phyloP scores from a whole-genome alignment of 495 filamentous ascomycete genomes.

The Mycothermus thermophilus region DNA sequence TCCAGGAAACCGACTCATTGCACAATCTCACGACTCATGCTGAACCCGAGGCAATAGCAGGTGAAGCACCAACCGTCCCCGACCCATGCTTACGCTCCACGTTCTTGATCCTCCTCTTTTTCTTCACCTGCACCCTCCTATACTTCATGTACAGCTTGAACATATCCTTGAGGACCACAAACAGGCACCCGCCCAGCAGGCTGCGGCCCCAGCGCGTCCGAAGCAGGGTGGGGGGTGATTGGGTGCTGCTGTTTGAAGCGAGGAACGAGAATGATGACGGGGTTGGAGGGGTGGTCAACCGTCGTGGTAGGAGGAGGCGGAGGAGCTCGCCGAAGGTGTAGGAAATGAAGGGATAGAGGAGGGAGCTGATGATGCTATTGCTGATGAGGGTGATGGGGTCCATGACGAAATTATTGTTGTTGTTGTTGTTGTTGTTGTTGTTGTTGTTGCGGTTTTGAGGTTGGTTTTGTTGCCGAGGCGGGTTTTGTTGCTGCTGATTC shows the following conservation, averaged over 20 bases:
- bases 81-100: constrained; percentile 17
- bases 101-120: constrained; percentile 52
- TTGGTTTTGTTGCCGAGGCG: not conserved
- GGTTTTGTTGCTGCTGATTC: not conserved
- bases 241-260: too few species aligned
- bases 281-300: too few species aligned
- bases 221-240: too few species aligned
- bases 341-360: constrained; percentile 29
- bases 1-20: too few species aligned
- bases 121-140: constrained; percentile 53
- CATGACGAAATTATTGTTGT: not conserved
- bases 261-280: too few species aligned
- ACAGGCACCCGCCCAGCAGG: constrained; percentile 65
- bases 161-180: constrained; percentile 64
- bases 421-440: not conserved
- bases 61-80: too few species aligned
- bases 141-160: constrained; percentile 63
- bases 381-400: constrained; percentile 8
- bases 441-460: not conserved
- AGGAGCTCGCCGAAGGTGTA: constrained; percentile 53
- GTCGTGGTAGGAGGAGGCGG: too few species aligned
- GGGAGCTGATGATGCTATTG: constrained; percentile 26
- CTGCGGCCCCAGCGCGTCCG: constrained; percentile 68
- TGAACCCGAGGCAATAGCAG: too few species aligned
- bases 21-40: too few species aligned